phyloP scores from a whole-genome alignment of 495 filamentous ascomycete species.

The Darksidea phi region DNA sequence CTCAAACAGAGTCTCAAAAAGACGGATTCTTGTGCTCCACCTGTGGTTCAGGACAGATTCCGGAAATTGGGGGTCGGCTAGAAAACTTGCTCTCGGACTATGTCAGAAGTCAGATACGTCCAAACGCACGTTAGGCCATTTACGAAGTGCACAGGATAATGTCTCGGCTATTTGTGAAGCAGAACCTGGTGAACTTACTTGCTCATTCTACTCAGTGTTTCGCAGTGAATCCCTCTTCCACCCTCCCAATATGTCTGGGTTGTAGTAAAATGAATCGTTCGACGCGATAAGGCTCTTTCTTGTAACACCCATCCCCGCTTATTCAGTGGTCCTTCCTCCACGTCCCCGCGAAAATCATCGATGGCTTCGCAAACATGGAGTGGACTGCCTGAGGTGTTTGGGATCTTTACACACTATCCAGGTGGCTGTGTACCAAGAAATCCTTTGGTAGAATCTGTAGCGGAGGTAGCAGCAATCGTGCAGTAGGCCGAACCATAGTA shows the following conservation, averaged over 20 bases:
- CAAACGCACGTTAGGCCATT: no score
- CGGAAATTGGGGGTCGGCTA: not conserved
- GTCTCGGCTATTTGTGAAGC: no score
- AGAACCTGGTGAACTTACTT: no score
- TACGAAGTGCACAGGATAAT: no score
- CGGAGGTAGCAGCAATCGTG: constrained; percentile 42
- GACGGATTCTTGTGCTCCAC: constrained; percentile 22
- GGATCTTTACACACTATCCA: not conserved
- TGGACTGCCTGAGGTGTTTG: not conserved
- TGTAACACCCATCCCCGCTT: constrained; percentile 47
- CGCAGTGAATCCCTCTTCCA: constrained; percentile 42
- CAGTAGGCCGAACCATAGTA: constrained; percentile 39
- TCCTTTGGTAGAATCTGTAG: constrained; percentile 30
- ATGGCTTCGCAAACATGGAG: constrained; percentile 38
- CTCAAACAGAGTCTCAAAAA: constrained; percentile 38
- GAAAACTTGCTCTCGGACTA: constrained; percentile 26
- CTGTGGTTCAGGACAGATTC: not conserved
- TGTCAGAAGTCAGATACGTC: no score
- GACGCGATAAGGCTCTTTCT: constrained; percentile 43
- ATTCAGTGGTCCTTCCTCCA: constrained; percentile 39
- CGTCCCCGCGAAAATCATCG: constrained; percentile 43
- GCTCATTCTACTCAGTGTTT: constrained; percentile 30
- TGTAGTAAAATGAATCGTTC: constrained; percentile 46
- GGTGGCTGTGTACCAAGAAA: constrained; percentile 29
- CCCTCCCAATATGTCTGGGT: constrained; percentile 48